Base-by-base conservation (phyloP, 768 basidiomycete species). In the Termitomyces sp. region DNA sequence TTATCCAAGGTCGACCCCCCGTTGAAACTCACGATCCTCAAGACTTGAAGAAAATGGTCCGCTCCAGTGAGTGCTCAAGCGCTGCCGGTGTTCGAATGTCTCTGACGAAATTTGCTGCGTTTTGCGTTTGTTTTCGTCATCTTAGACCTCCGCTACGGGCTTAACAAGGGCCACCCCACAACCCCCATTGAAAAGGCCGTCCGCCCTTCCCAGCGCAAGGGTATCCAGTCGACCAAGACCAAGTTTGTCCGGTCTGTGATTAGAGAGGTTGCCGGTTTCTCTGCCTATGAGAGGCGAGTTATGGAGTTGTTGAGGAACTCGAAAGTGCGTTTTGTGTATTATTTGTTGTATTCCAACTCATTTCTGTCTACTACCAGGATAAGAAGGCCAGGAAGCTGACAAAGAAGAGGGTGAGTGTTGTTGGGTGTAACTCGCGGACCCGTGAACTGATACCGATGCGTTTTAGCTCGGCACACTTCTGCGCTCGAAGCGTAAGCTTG, bases 331-430 rank as follows among this genome's bases (percentile, higher is more conserved):
- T 34, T 42, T 24, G 2, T 2, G 22, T n/a, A 40, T 19, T 40
- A 22, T 19, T 14, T 35, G 10, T 28, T 51, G 30, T 38, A 21
- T 32, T 21, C 53, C 50, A 35, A 60, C 26, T 1, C 22, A 12
- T 19, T 49, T 24, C 32, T 28, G 14, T 35, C 9, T 45, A 15
- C 14, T 46, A 55, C 44, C 66, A 93, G 93, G 96, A 99, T 74
- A 99, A 99, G 86, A 98, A 96, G 77, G 96, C 96, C 57, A 83
- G 93, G 73, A 98, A 98, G 80, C 79, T 98, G 81, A 95, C 94
- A 65, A 99, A 99, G 87, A 98, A 96, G 81, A 87, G 94, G 81
- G 96, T 97, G 68, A 54, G 62, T 64, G 87, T 11, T 84, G 38
- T 5, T 51, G 15, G 45, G 30, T 28, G 51, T 51, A 38, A 32